Conservation (phyloP, 768 basidiomycete genomes). For the Serendipita indica region DNA sequence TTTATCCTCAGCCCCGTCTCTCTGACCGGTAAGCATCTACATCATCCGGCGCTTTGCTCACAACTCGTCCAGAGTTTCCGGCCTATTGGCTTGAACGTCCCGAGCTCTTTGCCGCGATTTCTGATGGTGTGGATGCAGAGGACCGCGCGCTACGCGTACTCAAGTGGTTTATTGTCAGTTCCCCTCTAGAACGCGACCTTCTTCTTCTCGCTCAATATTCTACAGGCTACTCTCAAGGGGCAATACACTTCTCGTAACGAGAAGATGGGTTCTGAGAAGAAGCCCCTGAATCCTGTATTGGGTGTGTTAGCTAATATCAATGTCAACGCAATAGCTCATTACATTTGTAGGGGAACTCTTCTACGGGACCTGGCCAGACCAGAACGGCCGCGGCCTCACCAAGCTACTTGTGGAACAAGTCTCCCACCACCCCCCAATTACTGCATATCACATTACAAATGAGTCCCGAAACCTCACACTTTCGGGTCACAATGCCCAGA, state of each 20-base stretch:
- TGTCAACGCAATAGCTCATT: too few species aligned
- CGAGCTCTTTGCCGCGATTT: constrained; percentile 74
- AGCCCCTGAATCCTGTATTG: constrained; percentile 94
- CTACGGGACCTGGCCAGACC: constrained; percentile 77
- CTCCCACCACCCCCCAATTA: constrained; percentile 86
- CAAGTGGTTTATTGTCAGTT: constrained; percentile 82
- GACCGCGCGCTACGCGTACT: constrained; percentile 68
- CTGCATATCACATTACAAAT: constrained; percentile 81
- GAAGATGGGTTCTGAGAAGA: constrained; percentile 94
- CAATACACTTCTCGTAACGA: constrained; percentile 93
- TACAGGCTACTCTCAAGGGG: constrained; percentile 77
- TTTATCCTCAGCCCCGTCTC: constrained; percentile 89
- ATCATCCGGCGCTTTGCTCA: constrained; percentile 5
- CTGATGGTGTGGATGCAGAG: constrained; percentile 57
- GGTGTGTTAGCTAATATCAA: too few species aligned
- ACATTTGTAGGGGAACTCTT: too few species aligned
- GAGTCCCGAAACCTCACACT: constrained; percentile 55
- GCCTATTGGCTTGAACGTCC: constrained; percentile 98
- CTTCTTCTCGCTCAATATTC: neutral
- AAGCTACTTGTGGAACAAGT: constrained; percentile 85
- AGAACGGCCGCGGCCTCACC: constrained; percentile 59
- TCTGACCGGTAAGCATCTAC: constrained; percentile 48
- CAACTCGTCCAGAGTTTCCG: constrained; percentile 19
- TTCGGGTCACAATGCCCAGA: constrained; percentile 84
- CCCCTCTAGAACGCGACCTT: constrained; percentile 22